Conservation (phyloP, 2,329 filamentous ascomycete genomes). For the Trichophyton rubrum region DNA sequence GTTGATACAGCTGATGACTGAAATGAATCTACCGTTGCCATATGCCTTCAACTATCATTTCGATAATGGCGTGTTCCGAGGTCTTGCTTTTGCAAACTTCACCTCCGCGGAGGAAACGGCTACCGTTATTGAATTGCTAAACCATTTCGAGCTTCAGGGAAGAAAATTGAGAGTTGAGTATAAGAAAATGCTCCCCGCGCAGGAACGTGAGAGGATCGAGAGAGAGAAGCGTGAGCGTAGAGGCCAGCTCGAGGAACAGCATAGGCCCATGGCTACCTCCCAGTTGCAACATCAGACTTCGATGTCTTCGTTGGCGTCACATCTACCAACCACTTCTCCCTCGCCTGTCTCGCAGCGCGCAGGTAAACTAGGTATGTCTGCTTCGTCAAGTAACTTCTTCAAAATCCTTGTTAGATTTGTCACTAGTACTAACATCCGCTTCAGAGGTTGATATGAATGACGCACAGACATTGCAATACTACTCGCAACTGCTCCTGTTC, state of each 20-base stretch:
- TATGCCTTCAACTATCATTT: slow-evolving; percentile 99
- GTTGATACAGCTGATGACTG: slow-evolving; percentile 83
- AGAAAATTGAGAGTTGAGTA: slow-evolving; percentile 93
- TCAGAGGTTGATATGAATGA: slow-evolving; percentile 82
- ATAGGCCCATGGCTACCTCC: slow-evolving; percentile 54
- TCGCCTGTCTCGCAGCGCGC: slow-evolving; percentile 51
- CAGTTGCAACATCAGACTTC: slow-evolving; percentile 76
- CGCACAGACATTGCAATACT: slow-evolving; percentile 71
- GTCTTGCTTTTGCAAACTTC: slow-evolving; percentile 95
- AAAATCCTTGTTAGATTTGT: slow-evolving; percentile 2
- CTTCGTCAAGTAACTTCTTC: not conserved
- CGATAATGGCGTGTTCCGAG: slow-evolving; percentile 92
- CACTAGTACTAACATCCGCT: slow-evolving; percentile 9
- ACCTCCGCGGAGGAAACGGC: slow-evolving; percentile 90
- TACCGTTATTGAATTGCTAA: slow-evolving; percentile 83
- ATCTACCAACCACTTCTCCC: slow-evolving; percentile 51
- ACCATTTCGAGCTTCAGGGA: slow-evolving; percentile 89
- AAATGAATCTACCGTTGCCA: slow-evolving; percentile 81
- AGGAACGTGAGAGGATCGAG: slow-evolving; percentile 90
- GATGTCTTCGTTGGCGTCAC: slow-evolving; percentile 61
- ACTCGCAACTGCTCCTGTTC: slow-evolving; percentile 81
- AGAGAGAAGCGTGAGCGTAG: slow-evolving; percentile 92
- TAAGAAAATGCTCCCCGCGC: slow-evolving; percentile 97
- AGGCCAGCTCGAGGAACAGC: slow-evolving; percentile 93
- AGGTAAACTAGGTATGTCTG: slow-evolving; percentile 26